Base-by-base conservation (phyloP, 208 protist species). In the Trypanosoma scelopori region DNA sequence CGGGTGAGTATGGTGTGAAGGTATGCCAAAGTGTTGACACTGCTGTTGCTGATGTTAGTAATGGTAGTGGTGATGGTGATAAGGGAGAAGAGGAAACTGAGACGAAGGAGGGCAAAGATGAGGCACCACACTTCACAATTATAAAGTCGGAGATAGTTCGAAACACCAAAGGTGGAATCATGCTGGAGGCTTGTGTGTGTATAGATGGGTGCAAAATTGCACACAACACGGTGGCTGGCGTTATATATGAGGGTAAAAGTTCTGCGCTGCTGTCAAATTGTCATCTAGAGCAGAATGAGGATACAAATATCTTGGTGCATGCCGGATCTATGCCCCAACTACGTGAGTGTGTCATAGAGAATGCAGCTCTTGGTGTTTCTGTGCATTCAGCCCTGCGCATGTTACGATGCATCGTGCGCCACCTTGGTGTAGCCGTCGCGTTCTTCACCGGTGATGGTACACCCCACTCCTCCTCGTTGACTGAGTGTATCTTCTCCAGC, bases 171-270 rank as follows among this genome's bases (percentile, higher is more conserved):
- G 42, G 67, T 48, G 67, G 67, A 22, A 43, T 42, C 27, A 13
- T 73, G 45, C 28, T 73, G 35, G 32, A 61, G 41, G 20, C 59
- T 27, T 15, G 37, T 60, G 57, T 53, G 3, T 42, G 6, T 45
- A 28, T 73, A 37, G 59, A 67, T 5, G 42, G 28, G n/a, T 73
- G 67, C 47, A 62, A 25, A 12, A 59, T 73, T 48, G 47, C 11
- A n/a, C 20, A 49, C 11, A 73, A 73, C 28, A n/a, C 22, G 0
- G 43, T 9, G 12, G 30, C 23, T 15, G 67, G 67, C 45, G 25
- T 73, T 2, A 25, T 73, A 1, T 73, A 59, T 37, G n/a, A 30
- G 12, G 57, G 59, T 16, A 42, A 20, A 0, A 48, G 12, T 49
- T 16, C 23, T 7, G 42, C 57, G 9, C 2, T 55, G 13, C 43